Evolutionary conservation across 164 flowering plant genomes (phyloP), one percentile per base, ranked within the genome.

Genomic region (Berberis thunbergii): DNA sequence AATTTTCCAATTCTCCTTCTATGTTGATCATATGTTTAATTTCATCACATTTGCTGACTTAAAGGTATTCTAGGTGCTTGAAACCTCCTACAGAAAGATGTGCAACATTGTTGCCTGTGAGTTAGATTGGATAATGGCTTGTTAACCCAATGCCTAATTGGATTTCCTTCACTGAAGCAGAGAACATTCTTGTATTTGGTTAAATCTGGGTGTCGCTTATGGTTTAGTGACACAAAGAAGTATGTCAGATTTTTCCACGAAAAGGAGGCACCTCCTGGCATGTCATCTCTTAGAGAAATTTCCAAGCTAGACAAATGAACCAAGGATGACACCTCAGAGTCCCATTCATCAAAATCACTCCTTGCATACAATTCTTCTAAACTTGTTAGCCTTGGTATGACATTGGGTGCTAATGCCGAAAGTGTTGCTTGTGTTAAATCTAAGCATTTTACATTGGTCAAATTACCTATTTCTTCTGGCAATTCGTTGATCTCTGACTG

Each of bases 311-410:
- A 38, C 54, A 67, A 48, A 43, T 6, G 39, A 57, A 62, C 4
- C 2, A 68, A 57, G 2, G 57, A 62, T 7, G 50, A 40, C 9
- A 57, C 45, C 61, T 68, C 66, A n/a, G 50, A 26, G 43, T 60
- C 56, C 68, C 72, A 64, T 7, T 42, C 11, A 5, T 11, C 4
- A 54, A 64, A 64, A 64, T 60, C 60, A 45, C 54, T n/a, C 26
- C 26, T 26, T 7, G 45, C 61, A 53, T 59, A n/a, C 13, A 64
- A 45, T 59, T 59, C 68, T 41, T 70, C 68, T 11, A 70, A 40
- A 3, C 41, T 43, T 13, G 67, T 6, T n/a, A 70, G 39, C 56
- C 48, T 64, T n/a, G 64, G 60, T 11, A 70, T 44, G 0, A 64
- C 45, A 4, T 59, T 45, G 0, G 55, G 55, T n/a, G 68, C 6